Base-by-base conservation (phyloP, 441 rosid species). In the Mallotus japonicus region DNA sequence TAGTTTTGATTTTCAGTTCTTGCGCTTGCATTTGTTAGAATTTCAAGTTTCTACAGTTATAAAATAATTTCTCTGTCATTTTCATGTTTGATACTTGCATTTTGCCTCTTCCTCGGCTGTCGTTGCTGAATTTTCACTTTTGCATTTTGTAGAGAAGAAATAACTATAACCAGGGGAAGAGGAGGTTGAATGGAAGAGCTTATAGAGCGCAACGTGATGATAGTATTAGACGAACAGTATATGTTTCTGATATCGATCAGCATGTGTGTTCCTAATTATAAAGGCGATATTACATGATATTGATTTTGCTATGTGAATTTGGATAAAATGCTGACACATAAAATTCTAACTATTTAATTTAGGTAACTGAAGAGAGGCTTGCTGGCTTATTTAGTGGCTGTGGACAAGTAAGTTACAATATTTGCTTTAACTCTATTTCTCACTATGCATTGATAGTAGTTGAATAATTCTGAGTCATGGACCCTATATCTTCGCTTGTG, bases 331-430 rank as follows among this genome's bases (percentile, higher is more conserved):
- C 24, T 17, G 3, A n/a, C 9, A 69, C 15, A 9, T 62, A 15
- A 60, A 57, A 0, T 16, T 22, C 66, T 68, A 42, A 42, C 42
- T 65, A 62, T 70, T 50, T 24, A n/a, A 44, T 80, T 63, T 73
- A 95, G 99, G 97, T 95, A 78, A 92, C 99, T 68, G 99, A 95
- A 77, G 99, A 95, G 86, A 91, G 87, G 81, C 99, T 95, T 77
- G 97, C 99, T 74, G 90, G 92, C 77, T 81, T 95, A 69, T 95
- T 95, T 78, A 78, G 88, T 44, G 72, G 79, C 76, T 91, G 92
- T 83, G 99, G 99, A 47, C 96, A 95, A 88, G 99, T 93, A 83
- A 89, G 92, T 75, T 89, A 59, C 42, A 62, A 73, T 49, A 62
- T 62, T 65, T 65, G 34, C 49, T 58, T 66, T 16, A 66, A 49